phyloP scores from a whole-genome alignment of 768 basidiomycete genomes.

The Lentinula lateritia region DNA sequence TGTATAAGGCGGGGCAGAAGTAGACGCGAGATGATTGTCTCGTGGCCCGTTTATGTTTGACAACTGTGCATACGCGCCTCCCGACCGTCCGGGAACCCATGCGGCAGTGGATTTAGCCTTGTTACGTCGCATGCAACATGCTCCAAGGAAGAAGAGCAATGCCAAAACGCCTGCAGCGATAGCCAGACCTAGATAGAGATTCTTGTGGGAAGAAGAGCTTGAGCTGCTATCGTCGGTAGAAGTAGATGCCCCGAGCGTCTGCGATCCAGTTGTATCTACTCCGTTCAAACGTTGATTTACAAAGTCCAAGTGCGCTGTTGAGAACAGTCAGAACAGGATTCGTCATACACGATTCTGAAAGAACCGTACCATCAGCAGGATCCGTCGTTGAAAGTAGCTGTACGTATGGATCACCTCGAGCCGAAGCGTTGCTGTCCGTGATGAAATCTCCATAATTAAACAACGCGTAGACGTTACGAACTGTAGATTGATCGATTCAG shows the following conservation, averaged over 20 bases:
- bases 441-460: slow-evolving; percentile 65
- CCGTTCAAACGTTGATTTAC: slow-evolving; percentile 28
- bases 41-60: background rate
- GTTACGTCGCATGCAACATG: slow-evolving; percentile 2
- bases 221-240: background rate
- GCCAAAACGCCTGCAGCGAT: slow-evolving; percentile 4
- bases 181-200: background rate
- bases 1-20: background rate
- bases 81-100: background rate
- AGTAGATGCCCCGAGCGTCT: slow-evolving; percentile 3
- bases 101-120: background rate
- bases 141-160: background rate
- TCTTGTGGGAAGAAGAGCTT: background rate
- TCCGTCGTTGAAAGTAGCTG: slow-evolving; percentile 59
- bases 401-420: slow-evolving; percentile 45
- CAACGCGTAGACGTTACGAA: slow-evolving; percentile 59
- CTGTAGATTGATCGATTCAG: slow-evolving; percentile 22
- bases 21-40: slow-evolving; percentile 2
- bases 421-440: slow-evolving; percentile 28
- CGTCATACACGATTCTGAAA: slow-evolving; percentile 7
- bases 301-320: slow-evolving; percentile 30
- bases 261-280: slow-evolving; percentile 20
- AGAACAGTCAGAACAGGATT: background rate
- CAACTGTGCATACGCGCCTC: slow-evolving; percentile 3
- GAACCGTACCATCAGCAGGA: slow-evolving; percentile 27